Evolutionary conservation across 164 flowering plant genomes (phyloP).

Genomic region (Akebia trifoliata): DNA sequence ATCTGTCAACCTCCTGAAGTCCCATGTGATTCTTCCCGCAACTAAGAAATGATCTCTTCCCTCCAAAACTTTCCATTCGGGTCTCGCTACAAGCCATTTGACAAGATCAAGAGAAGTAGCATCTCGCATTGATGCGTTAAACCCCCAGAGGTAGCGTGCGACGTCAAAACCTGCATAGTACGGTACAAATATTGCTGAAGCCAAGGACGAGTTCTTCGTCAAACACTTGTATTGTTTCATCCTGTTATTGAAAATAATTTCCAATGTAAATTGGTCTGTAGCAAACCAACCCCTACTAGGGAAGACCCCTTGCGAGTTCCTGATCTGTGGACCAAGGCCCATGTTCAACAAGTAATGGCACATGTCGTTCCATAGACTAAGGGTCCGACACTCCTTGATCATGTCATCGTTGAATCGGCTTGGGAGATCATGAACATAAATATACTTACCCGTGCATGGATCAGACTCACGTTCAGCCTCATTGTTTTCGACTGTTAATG

Average conservation of each 20-base stretch:
- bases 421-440: constrained; percentile 57
- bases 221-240: constrained; percentile 69
- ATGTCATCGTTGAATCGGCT: constrained; percentile 48
- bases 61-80: constrained; percentile 52
- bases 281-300: constrained; percentile 53
- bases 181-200: constrained; percentile 65
- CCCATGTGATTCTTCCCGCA: constrained; percentile 69
- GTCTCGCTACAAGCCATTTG: constrained; percentile 39
- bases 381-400: constrained; percentile 41
- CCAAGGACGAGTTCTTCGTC: constrained; percentile 49
- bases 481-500: background rate
- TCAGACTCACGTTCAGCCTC: constrained; percentile 6
- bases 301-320: constrained; percentile 32
- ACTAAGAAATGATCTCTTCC: constrained; percentile 74
- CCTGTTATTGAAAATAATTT: constrained; percentile 61
- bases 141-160: constrained; percentile 45
- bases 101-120: constrained; percentile 30
- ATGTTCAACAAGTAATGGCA: constrained; percentile 40
- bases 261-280: constrained; percentile 64
- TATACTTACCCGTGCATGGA: constrained; percentile 47
- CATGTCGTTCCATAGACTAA: constrained; percentile 55
- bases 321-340: constrained; percentile 54
- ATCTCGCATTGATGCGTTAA: constrained; percentile 30
- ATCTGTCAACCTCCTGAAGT: constrained; percentile 41
- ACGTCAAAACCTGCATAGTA: constrained; percentile 70